Evolutionary conservation across 148 eudicot genomes (phyloP).

Genomic region (Vaccinium corymbosum): DNA sequence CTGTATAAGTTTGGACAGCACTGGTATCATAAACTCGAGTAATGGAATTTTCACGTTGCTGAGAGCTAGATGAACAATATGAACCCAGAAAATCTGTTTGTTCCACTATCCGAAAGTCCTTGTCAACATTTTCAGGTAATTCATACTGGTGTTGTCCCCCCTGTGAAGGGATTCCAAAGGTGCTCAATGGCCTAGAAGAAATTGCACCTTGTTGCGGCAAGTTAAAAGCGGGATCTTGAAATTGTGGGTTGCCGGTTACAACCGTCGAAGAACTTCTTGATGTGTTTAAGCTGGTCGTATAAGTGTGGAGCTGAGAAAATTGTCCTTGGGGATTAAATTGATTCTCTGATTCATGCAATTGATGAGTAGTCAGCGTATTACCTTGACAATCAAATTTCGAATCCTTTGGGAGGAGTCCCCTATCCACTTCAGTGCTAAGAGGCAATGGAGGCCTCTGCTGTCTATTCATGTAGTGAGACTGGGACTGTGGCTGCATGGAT

Average conservation of each 20-base stretch:
- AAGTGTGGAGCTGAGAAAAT: conserved; percentile 25
- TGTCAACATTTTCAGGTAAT: conserved; percentile 31
- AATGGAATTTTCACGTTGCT: conserved; percentile 25
- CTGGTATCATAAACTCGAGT: conserved; percentile 37
- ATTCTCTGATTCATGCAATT: conserved; percentile 38
- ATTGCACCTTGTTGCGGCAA: conserved; percentile 39
- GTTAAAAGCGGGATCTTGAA: conserved; percentile 42
- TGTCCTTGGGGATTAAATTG: conserved; percentile 34
- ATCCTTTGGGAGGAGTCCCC: background rate
- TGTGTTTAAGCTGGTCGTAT: conserved; percentile 17
- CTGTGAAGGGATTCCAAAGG: conserved; percentile 25
- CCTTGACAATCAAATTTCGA: background rate
- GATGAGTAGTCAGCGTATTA: conserved; percentile 9
- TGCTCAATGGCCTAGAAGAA: conserved; percentile 36
- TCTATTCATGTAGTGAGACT: conserved; percentile 37
- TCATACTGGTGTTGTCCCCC: conserved; percentile 39
- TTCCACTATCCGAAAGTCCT: conserved; percentile 31
- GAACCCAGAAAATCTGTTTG: conserved; percentile 37
- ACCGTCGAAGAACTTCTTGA: conserved; percentile 25
- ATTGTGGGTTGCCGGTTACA: conserved; percentile 31
- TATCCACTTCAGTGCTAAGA: background rate
- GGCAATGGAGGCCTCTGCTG: conserved; percentile 14
- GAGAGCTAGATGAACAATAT: conserved; percentile 45
- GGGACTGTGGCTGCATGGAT: conserved; percentile 40
- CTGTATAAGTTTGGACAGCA: conserved; percentile 28